These are phyloP conservation scores for Luffa acutangula DNA, from an alignment of 306 rosid species.

Conservation along the genomic window DNA sequence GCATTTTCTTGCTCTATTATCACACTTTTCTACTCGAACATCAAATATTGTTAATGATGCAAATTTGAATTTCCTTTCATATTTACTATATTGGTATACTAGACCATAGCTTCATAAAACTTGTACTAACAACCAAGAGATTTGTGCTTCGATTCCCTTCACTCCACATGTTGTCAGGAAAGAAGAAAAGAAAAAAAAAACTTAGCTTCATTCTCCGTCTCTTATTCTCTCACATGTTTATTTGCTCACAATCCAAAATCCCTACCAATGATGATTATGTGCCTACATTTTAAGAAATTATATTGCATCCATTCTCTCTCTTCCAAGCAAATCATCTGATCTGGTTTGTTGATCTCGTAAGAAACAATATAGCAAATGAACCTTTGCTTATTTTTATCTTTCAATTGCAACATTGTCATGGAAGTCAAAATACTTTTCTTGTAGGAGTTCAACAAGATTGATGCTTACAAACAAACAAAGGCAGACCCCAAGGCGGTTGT, in stretches of 20 bases:
- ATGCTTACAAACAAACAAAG: slow-evolving; percentile 48
- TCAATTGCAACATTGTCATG: neutral
- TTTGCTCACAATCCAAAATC: no score
- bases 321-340: neutral
- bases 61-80: neutral
- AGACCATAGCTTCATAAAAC: no score
- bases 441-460: slow-evolving; percentile 18
- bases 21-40: neutral
- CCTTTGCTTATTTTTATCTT: neutral
- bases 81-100: no score
- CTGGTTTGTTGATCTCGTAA: neutral
- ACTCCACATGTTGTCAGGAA: no score
- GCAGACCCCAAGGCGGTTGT: slow-evolving; percentile 29
- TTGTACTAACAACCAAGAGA: no score
- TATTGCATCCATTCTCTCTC: neutral
- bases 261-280: no score
- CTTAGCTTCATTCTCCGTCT: no score
- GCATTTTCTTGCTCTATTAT: no score
- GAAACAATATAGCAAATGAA: neutral
- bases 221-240: no score
- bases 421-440: neutral
- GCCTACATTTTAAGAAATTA: no score
- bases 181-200: no score
- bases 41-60: neutral
- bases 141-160: no score